Evolutionary conservation across 495 filamentous ascomycete species (phyloP), one percentile per base, ranked within the genome.

Genomic region (Arthonia radiata): DNA sequence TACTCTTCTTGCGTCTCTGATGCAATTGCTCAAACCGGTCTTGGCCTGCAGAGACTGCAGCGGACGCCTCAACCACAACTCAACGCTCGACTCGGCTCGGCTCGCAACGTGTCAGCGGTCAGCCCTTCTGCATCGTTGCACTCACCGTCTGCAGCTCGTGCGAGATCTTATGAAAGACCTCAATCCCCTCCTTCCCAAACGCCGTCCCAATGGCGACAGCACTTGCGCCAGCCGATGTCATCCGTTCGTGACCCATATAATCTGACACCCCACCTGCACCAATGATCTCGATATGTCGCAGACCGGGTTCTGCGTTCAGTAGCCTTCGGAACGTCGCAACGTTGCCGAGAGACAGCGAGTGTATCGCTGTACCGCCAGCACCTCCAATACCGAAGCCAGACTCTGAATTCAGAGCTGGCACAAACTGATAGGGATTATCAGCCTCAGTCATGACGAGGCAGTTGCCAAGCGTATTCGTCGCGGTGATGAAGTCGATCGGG

Each of bases 291-390:
- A 78, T 46, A 15, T 50, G 42, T 9, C 38, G 35, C 26, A 70
- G 27, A 25, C 46, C 37, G 1, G 35, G 34, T 17, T 50, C 39
- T 27, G 45, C 46, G 36, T 67, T 58, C 16, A 77, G 36, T 54
- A 69, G 35, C 25, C 36, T 35, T 12, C 65, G 42, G 12, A 78
- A 46, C 5, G 61, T 67, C 22, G 41, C 44, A 13, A 78, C 71
- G 37, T 79, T 79, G 8, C 73, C 72, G 15, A 79, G 39, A n/a
- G 72, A 69, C 2, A 78, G 49, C 3, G 72, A 67, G 46, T 78
- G 72, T 27, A 79, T 40, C 25, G 67, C 56, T 17, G 64, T 51
- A 0, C 72, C 72, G 0, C 64, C 72, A 36, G 78, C 44, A 0
- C 71, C 72, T 0, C 72, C 71, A 4, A 75, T 52, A 0, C 70